Base-by-base conservation (phyloP, 345 rosid species). In the Hibiscus tridactylites region DNA sequence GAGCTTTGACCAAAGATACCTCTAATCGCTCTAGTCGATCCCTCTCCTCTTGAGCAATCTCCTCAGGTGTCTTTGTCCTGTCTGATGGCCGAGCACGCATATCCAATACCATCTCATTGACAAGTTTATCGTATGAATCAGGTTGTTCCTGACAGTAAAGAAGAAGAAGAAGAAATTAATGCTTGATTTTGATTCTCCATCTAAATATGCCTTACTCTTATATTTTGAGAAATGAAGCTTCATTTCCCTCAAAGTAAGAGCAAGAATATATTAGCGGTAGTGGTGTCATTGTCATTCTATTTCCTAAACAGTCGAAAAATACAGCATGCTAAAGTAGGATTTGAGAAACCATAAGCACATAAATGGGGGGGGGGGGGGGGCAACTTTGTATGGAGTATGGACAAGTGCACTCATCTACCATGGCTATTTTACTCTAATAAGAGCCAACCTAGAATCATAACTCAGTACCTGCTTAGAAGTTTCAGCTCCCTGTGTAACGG, bases 11-110 rank as follows among this genome's bases (percentile, higher is more conserved):
- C 70, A 71, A 37, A 73, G 53, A 81, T 89, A 90, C 99, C 97
- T 95, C 99, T 69, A 90, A 81, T 66, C 33, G 81, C 78, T 84
- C 90, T 31, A 92, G 81, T 19, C 83, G 88, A 81, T 92, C 97
- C 78, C 86, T 83, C 80, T 92, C 94, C 63, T 84, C 88, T 78
- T 90, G 96, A n/a, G 97, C 99, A 87, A 90, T 87, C 83, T 95
- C 99, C 77, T 95, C 98, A 17, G 91, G 86, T 54, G 92, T 89
- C 86, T 90, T 92, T 62, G 87, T 89, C 79, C 96, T 86, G 62
- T 92, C 97, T 33, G 97, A 86, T 31, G 98, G 90, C 42, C 81
- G 86, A 77, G 92, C 95, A 68, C 96, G 93, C 62, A 82, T 84
- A 63, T 90, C 98, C 77, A 85, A 70, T 39, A 81, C 69, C 92